These are phyloP conservation scores for Salix exigua DNA, from an alignment of 345 rosid species.

Conservation along the genomic window DNA sequence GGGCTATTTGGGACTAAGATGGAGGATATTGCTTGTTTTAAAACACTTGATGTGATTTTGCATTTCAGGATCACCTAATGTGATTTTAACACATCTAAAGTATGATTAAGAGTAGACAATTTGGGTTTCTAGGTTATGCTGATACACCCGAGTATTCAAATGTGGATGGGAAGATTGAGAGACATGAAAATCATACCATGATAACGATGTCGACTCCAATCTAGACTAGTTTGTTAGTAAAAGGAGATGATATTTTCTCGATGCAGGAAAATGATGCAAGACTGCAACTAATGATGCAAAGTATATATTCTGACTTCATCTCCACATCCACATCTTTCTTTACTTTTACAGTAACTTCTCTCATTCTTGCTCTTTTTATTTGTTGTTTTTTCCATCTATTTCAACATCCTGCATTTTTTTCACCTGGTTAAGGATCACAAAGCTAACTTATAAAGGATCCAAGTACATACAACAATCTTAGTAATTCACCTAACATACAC, in stretches of 20 bases:
- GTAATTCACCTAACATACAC: background rate
- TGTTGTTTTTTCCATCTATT: background rate
- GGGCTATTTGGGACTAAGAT: conserved; percentile 25
- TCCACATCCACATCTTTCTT: background rate
- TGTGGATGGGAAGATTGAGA: conserved; percentile 34
- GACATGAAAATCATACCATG: conserved; percentile 35
- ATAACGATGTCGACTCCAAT: background rate
- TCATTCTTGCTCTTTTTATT: background rate
- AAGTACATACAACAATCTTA: background rate
- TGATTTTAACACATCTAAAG: conserved; percentile 35
- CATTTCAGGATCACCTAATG: conserved; percentile 6
- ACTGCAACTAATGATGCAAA: background rate
- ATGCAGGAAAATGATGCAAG: background rate
- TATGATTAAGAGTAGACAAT: conserved; percentile 43
- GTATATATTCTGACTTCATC: background rate
- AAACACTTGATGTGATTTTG: conserved; percentile 12
- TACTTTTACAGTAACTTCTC: background rate
- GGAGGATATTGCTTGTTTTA: conserved; percentile 33
- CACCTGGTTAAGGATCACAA: background rate
- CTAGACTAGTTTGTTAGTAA: background rate
- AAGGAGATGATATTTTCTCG: background rate
- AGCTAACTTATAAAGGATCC: background rate
- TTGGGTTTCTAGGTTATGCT: conserved; percentile 27
- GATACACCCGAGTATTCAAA: conserved; percentile 19
- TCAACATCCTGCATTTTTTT: background rate